Evolutionary conservation across 306 rosid species (phyloP).

Genomic region (Vachellia pachyceras): DNA sequence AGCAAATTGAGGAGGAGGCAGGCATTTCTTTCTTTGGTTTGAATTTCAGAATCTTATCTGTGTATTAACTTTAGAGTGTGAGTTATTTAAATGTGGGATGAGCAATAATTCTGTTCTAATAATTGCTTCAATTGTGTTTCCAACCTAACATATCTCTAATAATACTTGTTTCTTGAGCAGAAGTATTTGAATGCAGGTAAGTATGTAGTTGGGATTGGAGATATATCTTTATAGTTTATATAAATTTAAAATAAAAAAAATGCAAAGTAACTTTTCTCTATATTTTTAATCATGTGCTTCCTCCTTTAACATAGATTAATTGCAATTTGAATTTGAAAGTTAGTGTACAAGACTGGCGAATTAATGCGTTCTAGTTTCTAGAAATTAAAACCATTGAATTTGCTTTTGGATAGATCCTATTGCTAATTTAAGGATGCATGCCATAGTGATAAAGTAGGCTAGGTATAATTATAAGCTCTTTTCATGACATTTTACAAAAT

Average conservation of each 20-base stretch:
- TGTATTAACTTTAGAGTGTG: conserved; percentile 20
- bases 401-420: conserved; percentile 5
- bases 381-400: conserved; percentile 23
- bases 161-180: neutral
- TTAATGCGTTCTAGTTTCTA: conserved; percentile 23
- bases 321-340: neutral
- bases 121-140: conserved; percentile 29
- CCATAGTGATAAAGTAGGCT: conserved; percentile 20
- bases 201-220: conserved; percentile 27
- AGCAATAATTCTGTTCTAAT: conserved; percentile 23
- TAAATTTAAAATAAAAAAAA: conserved; percentile 12
- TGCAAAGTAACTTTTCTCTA: conserved; percentile 11
- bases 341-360: conserved; percentile 7
- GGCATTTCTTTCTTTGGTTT: conserved; percentile 47
- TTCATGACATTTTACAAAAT: neutral
- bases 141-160: conserved; percentile 23
- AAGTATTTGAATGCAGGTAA: conserved; percentile 14
- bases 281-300: conserved; percentile 28
- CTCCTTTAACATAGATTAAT: conserved; percentile 26
- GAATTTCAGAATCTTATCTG: conserved; percentile 33
- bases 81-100: conserved; percentile 21
- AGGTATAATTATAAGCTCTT: neutral
- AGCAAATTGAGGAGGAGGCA: conserved; percentile 83
- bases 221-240: conserved; percentile 26
- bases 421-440: conserved; percentile 1